Evolutionary conservation across 805 yeast genomes (phyloP), one percentile per base, ranked within the genome.

Genomic region (Hanseniaspora nectarophila): DNA sequence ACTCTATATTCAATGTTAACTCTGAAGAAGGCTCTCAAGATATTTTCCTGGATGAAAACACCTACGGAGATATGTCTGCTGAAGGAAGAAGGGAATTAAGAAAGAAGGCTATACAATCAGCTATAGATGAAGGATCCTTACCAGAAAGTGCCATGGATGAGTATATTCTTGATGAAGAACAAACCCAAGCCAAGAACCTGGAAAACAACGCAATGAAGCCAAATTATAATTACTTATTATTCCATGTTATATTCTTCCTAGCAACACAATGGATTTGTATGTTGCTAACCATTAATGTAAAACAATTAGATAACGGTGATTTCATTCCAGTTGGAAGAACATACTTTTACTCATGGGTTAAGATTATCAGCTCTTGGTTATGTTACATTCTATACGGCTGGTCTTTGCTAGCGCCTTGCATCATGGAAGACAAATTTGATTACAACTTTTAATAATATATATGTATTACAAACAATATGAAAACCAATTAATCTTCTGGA

Each of bases 241-340:
- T 92, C 73, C 98, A 92, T 65, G 63, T 90, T 31, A 85, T 92
- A 28, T 92, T 92, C 73, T 81, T 92, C 64, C 71, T 92, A 56
- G 98, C 98, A 0, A 90, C 98, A 1, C 97, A 90, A 66, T 94
- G 95, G 77, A 88, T 89, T 40, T 96, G 97, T 0, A 87, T 96
- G 0, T 72, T 92, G 55, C 73, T 92, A 53, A 92, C 98, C 0
- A 85, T 90, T 67, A 90, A 89, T 61, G 97, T 92, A 32, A 80
- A 85, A 47, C 81, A 78, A 54, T 92, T 83, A 60, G 83, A 81
- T 55, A 75, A 78, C 50, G 95, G 95, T 3, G 92, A 87, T 55
- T 92, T 92, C 61, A 81, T 87, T 10, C 98, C 98, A 0, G 97
- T 92, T 8, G 99, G 99, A 0, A 74, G 98, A 61, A 90, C 98